Conservation (phyloP, 1,284 basidiomycete species). For the Pseudomicrostroma phylloplanum region DNA sequence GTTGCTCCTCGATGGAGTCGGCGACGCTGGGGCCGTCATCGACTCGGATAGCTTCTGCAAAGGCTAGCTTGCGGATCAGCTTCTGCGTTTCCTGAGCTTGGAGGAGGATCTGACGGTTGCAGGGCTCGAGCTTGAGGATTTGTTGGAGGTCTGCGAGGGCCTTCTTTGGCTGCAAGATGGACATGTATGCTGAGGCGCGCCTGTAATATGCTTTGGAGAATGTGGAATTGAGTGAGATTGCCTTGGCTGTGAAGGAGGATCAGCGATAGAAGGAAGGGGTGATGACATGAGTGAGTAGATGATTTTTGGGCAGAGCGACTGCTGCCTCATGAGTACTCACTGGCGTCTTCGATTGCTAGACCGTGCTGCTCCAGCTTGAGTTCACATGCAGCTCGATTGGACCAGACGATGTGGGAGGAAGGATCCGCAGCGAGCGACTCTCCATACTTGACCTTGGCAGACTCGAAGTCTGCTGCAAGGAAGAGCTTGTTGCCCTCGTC, state of each 20-base stretch:
- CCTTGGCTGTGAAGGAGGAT: constrained; percentile 60
- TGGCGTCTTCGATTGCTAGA: constrained; percentile 47
- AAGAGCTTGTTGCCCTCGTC: constrained; percentile 45
- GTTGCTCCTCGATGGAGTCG: constrained; percentile 32
- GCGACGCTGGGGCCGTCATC: constrained; percentile 35
- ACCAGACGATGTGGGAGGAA: constrained; percentile 33
- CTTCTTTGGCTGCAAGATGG: constrained; percentile 60
- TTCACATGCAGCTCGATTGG: constrained; percentile 48
- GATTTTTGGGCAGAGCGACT: neutral
- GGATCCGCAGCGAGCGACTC: constrained; percentile 42
- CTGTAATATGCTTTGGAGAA: constrained; percentile 91
- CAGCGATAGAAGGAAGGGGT: neutral
- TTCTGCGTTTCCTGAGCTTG: constrained; percentile 86
- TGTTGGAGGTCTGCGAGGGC: constrained; percentile 42
- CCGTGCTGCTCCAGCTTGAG: constrained; percentile 50
- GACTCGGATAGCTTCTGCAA: constrained; percentile 45
- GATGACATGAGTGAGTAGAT: neutral
- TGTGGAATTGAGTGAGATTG: constrained; percentile 78
- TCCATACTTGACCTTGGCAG: constrained; percentile 42
- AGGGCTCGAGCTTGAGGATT: constrained; percentile 77
- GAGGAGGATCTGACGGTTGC: constrained; percentile 70
- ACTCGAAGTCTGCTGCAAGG: constrained; percentile 30
- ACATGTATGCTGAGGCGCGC: constrained; percentile 83
- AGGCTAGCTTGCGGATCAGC: constrained; percentile 60
- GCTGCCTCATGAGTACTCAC: constrained; percentile 6